Conservation (phyloP, 495 filamentous ascomycete genomes). For the Elaphomyces granulatus region DNA sequence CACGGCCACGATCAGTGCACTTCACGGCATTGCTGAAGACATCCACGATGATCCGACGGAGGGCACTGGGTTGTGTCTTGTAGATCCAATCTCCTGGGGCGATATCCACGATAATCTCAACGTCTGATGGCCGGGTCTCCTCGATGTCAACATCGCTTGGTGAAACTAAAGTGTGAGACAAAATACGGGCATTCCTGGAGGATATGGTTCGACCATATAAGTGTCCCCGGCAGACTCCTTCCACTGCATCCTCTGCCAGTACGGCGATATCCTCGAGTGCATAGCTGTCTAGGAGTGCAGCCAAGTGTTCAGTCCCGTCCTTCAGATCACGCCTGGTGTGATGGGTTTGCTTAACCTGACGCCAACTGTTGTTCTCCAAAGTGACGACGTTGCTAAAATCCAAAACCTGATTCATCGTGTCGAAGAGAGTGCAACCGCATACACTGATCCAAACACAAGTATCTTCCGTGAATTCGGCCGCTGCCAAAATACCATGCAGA, state of each 20-base stretch:
- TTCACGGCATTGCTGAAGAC: slow-evolving; percentile 74
- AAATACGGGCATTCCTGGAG: slow-evolving; percentile 15
- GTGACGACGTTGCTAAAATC: slow-evolving; percentile 59
- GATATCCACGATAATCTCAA: slow-evolving; percentile 52
- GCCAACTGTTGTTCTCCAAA: slow-evolving; percentile 28
- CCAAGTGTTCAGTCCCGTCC: slow-evolving; percentile 18
- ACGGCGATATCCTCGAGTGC: slow-evolving; percentile 30
- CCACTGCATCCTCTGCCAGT: slow-evolving; percentile 35
- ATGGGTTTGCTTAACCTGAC: slow-evolving; percentile 20
- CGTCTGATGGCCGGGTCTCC: slow-evolving; percentile 11
- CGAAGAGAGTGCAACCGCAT: slow-evolving; percentile 60
- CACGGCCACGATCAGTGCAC: slow-evolving; percentile 53
- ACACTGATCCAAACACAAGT: slow-evolving; percentile 44
- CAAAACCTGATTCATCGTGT: slow-evolving; percentile 65
- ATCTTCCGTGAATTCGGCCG: slow-evolving; percentile 48
- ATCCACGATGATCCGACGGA: slow-evolving; percentile 68
- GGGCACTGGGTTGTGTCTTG: slow-evolving; percentile 53
- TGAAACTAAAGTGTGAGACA: slow-evolving; percentile 4
- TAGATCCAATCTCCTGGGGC: slow-evolving; percentile 47
- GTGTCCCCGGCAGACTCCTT: slow-evolving; percentile 39
- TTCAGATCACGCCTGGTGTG: slow-evolving; percentile 6
- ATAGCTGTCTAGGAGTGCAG: slow-evolving; percentile 31
- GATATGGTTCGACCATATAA: slow-evolving; percentile 22
- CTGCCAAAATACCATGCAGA: slow-evolving; percentile 60
- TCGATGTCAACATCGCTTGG: slow-evolving; percentile 3